Base-by-base conservation (phyloP, 176 grass and related monocot species). In the Rhipidocladum racemiflorum region DNA sequence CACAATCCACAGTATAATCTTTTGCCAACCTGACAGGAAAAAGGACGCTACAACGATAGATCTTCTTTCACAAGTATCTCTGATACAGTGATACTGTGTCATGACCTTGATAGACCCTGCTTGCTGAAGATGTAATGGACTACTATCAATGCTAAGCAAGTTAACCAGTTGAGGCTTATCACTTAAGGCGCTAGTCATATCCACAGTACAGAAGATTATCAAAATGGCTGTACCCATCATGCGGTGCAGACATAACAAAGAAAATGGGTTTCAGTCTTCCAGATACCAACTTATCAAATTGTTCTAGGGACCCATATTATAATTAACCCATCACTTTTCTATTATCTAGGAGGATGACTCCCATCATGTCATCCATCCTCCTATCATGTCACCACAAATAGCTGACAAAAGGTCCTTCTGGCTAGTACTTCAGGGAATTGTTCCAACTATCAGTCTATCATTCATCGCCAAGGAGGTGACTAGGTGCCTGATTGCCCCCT, bases 211-310 rank as follows among this genome's bases (percentile, higher is more conserved):
- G 0, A 64, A 54, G 56, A 56, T 28, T 42, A 61, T 45, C 38
- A 72, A 73, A 83, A 88, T 82, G 64, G 35, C 1, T 65, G 66
- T 54, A 25, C 1, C n/a, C 9, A 27, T 35, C 67, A 74, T 36
- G 21, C 25, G 0, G 12, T 51, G n/a, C 68, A 54, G 32, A 65
- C 5, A n/a, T 53, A 77, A 39, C 42, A 79, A 50, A 51, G 29
- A 74, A 67, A 80, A 54, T 44, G 34, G 29, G 9, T 13, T 25
- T 12, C 43, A 18, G 53, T 9, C 67, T 72, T 60, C 9, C 48
- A 29, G 53, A 45, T 29, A 87, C 4, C 13, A 76, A 1, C 40
- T 23, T 0, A 40, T 24, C 74, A 68, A 42, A 72, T 45, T 72
- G 56, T 27, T 61, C 11, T 71, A 17, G 29, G 25, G 23, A 29